Evolutionary conservation across 2,329 filamentous ascomycete species (phyloP), one percentile per base, ranked within the genome.

Genomic region (Xylariaceae sp.): DNA sequence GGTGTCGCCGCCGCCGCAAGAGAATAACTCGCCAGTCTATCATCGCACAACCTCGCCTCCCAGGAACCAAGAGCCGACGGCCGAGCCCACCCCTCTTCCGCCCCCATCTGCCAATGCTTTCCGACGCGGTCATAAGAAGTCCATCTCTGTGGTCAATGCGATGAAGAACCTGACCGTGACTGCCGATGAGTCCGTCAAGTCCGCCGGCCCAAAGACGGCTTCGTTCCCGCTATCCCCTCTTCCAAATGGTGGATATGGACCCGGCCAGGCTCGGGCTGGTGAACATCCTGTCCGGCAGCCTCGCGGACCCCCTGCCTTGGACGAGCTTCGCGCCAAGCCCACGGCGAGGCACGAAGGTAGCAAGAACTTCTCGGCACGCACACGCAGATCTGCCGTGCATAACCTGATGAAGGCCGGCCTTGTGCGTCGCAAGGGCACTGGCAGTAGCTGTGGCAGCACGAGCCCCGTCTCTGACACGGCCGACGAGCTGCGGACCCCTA

Each of bases 231-330:
- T 80, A 26, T 90, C 88, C 5, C 88, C 88, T 2, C 67, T 83
- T 63, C 29, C 52, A 16, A 88, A 82, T 26, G 88, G 88, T 46
- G 84, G 82, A 5, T 97, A 97, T 57, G 92, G 88, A 32, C 92
- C 92, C 41, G 92, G 92, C 38, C 89, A 96, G 62, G 86, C 74
- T 43, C 88, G 92, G 59, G 88, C 88, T 57, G 92, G 92, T 51
- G 92, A 97, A 66, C 92, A 98, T 60, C 92, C 92, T 7, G 69
- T 87, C 36, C 88, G 92, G 43, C 92, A 98, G 65, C 92, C 92
- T 36, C 87, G 88, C 48, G 89, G 89, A 4, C 92, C 92, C 16
- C 92, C 92, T 11, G 81, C 86, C 11, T 74, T 97, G 35, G 92
- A 98, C 51, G 92, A 98, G 67, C 79, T 98, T 44, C 78, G 83